Evolutionary conservation across 2,329 filamentous ascomycete species (phyloP).

Genomic region (Trichoderma breve): DNA sequence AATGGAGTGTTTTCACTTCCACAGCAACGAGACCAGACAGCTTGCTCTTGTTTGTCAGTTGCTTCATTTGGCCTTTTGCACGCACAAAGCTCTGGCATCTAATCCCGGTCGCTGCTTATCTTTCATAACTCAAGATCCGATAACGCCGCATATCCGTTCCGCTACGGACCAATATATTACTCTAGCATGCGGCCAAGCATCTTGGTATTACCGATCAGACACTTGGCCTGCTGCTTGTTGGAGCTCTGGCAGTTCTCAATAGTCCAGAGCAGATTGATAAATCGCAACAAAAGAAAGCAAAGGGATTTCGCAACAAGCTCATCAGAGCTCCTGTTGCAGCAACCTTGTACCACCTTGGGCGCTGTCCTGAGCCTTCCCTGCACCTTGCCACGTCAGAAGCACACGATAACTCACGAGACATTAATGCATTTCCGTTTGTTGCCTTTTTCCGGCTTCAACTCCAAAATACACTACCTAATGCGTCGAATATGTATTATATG

Average conservation of each 20-base stretch:
- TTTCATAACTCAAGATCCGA: conserved; percentile 1
- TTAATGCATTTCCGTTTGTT: neutral
- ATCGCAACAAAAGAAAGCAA: neutral
- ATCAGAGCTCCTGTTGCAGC: neutral
- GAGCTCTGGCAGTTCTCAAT: neutral
- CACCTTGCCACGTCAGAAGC: conserved; percentile 1
- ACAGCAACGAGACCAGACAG: neutral
- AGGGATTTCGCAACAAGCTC: neutral
- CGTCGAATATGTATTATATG: neutral
- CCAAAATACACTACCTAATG: neutral
- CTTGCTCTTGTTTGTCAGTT: neutral
- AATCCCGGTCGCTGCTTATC: neutral
- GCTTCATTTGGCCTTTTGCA: neutral
- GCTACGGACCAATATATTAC: neutral
- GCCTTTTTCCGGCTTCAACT: neutral
- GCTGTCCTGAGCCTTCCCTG: neutral
- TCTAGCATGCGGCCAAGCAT: neutral
- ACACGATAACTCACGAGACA: neutral
- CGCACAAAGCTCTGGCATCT: neutral
- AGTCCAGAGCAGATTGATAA: neutral
- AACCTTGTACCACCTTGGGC: neutral
- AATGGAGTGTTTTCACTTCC: neutral
- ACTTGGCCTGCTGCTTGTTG: neutral
- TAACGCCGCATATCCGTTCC: neutral
- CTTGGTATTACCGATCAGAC: neutral